phyloP scores from a whole-genome alignment of 1,284 basidiomycete species.

The Trametes pubescens region DNA sequence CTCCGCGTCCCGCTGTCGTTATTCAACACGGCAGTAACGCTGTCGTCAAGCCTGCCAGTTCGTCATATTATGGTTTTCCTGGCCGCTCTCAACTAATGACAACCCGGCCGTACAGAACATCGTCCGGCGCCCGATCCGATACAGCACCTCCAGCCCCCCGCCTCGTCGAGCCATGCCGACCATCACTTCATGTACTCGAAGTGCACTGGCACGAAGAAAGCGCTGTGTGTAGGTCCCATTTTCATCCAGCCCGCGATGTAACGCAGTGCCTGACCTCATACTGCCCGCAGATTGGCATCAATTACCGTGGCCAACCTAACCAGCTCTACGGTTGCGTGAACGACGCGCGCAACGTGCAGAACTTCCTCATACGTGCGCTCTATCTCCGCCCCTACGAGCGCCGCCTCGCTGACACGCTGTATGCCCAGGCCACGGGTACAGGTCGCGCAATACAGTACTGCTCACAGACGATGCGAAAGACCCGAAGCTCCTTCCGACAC shows the following conservation, averaged over 20 bases:
- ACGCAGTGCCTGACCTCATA: background rate
- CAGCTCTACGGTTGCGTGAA: slow-evolving; percentile 85
- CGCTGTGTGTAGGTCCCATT: slow-evolving; percentile 65
- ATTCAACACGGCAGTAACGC: slow-evolving; percentile 11
- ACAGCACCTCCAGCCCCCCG: slow-evolving; percentile 14
- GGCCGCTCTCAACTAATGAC: background rate
- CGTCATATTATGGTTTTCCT: background rate
- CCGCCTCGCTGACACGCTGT: slow-evolving; percentile 41
- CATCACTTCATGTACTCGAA: slow-evolving; percentile 59
- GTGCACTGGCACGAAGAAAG: slow-evolving; percentile 77
- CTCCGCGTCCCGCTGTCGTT: slow-evolving; percentile 1
- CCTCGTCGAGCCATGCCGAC: slow-evolving; percentile 11
- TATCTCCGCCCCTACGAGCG: background rate
- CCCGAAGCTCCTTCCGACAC: slow-evolving; percentile 72
- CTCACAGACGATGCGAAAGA: slow-evolving; percentile 78
- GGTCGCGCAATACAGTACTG: slow-evolving; percentile 76
- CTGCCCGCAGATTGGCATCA: slow-evolving; percentile 72
- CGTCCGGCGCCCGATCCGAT: slow-evolving; percentile 20
- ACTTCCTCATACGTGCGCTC: slow-evolving; percentile 72
- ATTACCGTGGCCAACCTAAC: slow-evolving; percentile 72
- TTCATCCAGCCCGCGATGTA: slow-evolving; percentile 13
- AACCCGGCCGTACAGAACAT: slow-evolving; percentile 1
- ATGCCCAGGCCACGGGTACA: slow-evolving; percentile 62
- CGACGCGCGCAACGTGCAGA: slow-evolving; percentile 76
- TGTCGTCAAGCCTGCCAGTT: slow-evolving; percentile 10